phyloP scores from a whole-genome alignment of 768 basidiomycete species.

The Cyclocybe aegerita region DNA sequence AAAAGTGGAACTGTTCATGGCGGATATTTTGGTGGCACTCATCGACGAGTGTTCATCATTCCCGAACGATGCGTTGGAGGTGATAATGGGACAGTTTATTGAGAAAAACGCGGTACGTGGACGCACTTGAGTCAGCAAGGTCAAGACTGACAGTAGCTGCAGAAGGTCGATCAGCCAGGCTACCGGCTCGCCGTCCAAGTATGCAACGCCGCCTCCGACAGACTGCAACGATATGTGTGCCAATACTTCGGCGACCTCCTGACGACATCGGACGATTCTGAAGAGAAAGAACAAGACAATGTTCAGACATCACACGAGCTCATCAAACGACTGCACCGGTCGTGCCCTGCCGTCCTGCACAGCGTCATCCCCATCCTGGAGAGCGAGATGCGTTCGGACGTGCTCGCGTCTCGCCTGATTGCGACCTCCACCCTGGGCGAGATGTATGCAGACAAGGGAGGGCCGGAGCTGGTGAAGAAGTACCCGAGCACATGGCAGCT shows the following conservation, averaged over 20 bases:
- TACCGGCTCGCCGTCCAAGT: constrained; percentile 84
- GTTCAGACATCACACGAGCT: constrained; percentile 81
- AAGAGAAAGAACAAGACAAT: constrained; percentile 65
- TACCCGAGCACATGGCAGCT: constrained; percentile 84
- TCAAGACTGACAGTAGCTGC: neutral
- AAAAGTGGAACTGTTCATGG: constrained; percentile 82
- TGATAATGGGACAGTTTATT: constrained; percentile 82
- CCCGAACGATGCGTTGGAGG: constrained; percentile 78
- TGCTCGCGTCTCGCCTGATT: constrained; percentile 66
- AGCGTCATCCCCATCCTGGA: constrained; percentile 94
- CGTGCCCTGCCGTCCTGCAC: constrained; percentile 79
- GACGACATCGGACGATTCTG: constrained; percentile 32
- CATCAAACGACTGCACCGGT: constrained; percentile 76
- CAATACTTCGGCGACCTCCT: constrained; percentile 94
- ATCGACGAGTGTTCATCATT: constrained; percentile 83
- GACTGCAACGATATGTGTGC: constrained; percentile 85
- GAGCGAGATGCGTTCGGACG: constrained; percentile 82
- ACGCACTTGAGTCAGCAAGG: too few species aligned
- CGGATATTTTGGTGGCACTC: constrained; percentile 87
- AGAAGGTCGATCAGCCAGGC: constrained; percentile 73
- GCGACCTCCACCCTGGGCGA: constrained; percentile 87
- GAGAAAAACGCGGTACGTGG: constrained; percentile 66
- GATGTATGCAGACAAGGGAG: constrained; percentile 83
- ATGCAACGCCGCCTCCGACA: constrained; percentile 81
- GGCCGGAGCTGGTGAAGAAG: constrained; percentile 71